phyloP scores from a whole-genome alignment of 192 early-diverging fungal species.

The Helicostylum pulchrum region DNA sequence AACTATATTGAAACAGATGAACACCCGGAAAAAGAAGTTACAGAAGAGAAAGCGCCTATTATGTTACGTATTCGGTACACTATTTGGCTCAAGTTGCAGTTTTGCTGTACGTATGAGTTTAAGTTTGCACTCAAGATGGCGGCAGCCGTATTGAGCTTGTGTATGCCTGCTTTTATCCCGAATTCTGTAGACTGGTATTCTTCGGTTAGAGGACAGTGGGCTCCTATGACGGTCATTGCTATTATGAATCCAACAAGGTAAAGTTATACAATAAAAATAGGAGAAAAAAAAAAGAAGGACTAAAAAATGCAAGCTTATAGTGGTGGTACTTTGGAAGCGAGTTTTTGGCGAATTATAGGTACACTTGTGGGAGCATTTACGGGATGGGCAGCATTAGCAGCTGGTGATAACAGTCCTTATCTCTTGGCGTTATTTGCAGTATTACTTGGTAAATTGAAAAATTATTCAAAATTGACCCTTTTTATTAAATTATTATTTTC shows the following conservation, averaged over 20 bases:
- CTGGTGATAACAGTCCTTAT: constrained; percentile 29
- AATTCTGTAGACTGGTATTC: constrained; percentile 24
- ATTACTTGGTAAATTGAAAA: constrained; percentile 19
- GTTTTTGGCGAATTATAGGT: constrained; percentile 45
- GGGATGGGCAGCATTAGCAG: constrained; percentile 36
- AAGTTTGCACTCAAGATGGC: constrained; percentile 56
- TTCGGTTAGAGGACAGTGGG: constrained; percentile 46
- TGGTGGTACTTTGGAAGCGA: constrained; percentile 45
- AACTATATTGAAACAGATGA: background rate
- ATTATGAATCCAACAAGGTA: constrained; percentile 37
- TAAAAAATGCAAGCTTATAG: background rate
- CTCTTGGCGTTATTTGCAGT: constrained; percentile 31
- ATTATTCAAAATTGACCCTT: background rate
- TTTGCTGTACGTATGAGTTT: constrained; percentile 40
- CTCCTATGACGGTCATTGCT: constrained; percentile 46
- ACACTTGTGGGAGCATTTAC: constrained; percentile 41
- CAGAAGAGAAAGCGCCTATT: constrained; percentile 13
- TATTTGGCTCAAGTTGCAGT: constrained; percentile 40
- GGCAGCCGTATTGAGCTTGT: constrained; percentile 32
- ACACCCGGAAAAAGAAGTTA: background rate
- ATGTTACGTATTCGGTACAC: constrained; percentile 34
- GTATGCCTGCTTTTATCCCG: constrained; percentile 41
- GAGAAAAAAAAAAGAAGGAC: too few relatives aligned
- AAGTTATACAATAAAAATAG: background rate
- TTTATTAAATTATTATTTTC: too few relatives aligned